Evolutionary conservation across 257 asterid species (phyloP), one percentile per base, ranked within the genome.

Genomic region (Ajuga chamaepitys): DNA sequence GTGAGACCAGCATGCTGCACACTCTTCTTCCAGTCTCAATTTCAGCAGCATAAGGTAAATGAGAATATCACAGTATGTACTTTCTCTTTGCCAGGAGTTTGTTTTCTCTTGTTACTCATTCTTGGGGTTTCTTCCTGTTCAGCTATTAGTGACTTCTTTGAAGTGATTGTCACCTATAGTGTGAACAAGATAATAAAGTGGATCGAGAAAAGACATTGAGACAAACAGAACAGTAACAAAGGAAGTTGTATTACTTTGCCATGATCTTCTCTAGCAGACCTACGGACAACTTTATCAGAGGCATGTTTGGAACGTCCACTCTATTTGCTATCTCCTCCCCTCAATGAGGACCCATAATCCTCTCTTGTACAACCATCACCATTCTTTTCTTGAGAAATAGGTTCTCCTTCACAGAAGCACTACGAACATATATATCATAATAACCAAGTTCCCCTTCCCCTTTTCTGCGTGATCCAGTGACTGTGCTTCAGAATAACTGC

Each of bases 221-320:
- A n/a, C n/a, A n/a, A n/a, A n/a, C n/a, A n/a, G n/a, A n/a, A 66
- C 9, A 56, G 10, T 37, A 65, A 58, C 10, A 65, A 40, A 24
- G 45, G 41, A 40, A 20, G 52, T 60, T 11, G 28, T 25, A 71
- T 58, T 85, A 86, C 95, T 58, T 81, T 78, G 45, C 41, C 77
- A 61, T 75, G 80, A 72, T 70, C 83, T 75, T 80, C 82, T 63
- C 53, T 76, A 35, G 75, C 68, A 68, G 80, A 75, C 66, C 79
- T 81, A 18, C 68, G 41, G 26, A 64, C 69, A 35, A 75, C 75
- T 71, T 81, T 85, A 56, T 70, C 88, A 59, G 48, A 51, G 47
- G 58, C 72, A 64, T 80, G 78, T 80, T 84, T 86, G 46, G 66
- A n/a, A n/a, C n/a, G n/a, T n/a, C n/a, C n/a, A n/a, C n/a, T n/a